Evolutionary conservation across 495 filamentous ascomycete genomes (phyloP).

Genomic region (Xylaria scruposa): DNA sequence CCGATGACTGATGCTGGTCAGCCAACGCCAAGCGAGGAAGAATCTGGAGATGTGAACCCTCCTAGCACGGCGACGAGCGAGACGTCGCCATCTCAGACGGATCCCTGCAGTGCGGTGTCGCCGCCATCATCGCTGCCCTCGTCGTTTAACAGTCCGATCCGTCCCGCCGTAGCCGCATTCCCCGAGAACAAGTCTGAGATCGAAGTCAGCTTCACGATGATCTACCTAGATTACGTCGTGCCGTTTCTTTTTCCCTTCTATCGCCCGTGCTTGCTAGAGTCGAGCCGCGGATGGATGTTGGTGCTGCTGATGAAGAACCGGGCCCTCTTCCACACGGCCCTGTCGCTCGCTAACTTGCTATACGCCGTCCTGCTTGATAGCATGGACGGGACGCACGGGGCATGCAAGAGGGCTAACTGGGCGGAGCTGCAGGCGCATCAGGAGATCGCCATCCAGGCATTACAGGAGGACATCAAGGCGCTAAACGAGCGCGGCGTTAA

Average conservation of each 20-base stretch:
- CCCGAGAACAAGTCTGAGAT: conserved; percentile 25
- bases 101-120: background rate
- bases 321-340: conserved; percentile 53
- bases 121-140: background rate
- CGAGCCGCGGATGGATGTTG: conserved; percentile 58
- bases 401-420: conserved; percentile 39
- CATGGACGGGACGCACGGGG: conserved; percentile 30
- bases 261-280: conserved; percentile 51
- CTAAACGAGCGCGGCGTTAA: conserved; percentile 44
- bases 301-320: conserved; percentile 56
- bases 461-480: conserved; percentile 50
- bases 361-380: conserved; percentile 43
- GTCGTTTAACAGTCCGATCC: background rate
- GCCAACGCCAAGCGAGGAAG: conserved; percentile 4
- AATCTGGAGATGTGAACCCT: background rate
- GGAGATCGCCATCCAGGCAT: conserved; percentile 48
- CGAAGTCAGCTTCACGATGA: conserved; percentile 40
- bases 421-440: conserved; percentile 48
- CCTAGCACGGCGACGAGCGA: background rate
- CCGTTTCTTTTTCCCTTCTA: conserved; percentile 63
- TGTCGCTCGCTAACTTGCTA: conserved; percentile 56
- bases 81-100: conserved; percentile 6
- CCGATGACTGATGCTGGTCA: background rate
- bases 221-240: conserved; percentile 59
- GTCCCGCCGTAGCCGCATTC: conserved; percentile 11